phyloP scores from a whole-genome alignment of 1,284 basidiomycete species.

The Trichosporon faecale region DNA sequence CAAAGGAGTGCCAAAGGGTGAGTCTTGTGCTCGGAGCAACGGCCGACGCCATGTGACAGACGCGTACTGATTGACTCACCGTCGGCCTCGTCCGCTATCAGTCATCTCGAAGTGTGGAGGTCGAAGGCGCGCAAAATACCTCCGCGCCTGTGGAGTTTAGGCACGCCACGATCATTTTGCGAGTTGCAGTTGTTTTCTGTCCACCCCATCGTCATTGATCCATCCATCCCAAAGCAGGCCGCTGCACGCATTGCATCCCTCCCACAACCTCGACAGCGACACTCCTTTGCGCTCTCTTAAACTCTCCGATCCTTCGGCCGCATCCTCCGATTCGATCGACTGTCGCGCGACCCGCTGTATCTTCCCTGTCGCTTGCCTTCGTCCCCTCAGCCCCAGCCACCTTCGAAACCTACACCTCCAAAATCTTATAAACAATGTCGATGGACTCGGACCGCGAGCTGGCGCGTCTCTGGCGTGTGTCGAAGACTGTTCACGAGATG shows the following conservation, averaged over 20 bases:
- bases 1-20: not conserved
- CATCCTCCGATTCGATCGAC: not conserved
- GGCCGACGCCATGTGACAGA: constrained; percentile 1
- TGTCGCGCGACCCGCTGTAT: not conserved
- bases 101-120: too few relatives aligned
- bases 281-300: not conserved
- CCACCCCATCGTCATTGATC: not conserved
- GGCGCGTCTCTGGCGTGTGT: constrained; percentile 83
- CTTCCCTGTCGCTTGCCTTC: not conserved
- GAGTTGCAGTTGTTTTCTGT: constrained; percentile 11
- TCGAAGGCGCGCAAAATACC: not conserved
- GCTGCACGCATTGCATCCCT: constrained; percentile 1
- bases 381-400: not conserved
- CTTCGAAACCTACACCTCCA: not conserved
- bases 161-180: constrained; percentile 7
- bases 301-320: not conserved
- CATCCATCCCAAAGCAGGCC: constrained; percentile 9
- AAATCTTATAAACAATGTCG: constrained; percentile 28
- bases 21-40: not conserved
- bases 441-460: constrained; percentile 47
- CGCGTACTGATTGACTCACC: not conserved
- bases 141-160: constrained; percentile 1
- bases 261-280: not conserved
- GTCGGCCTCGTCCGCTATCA: constrained; percentile 9
- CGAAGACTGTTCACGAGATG: constrained; percentile 94